Evolutionary conservation across 1,284 basidiomycete genomes (phyloP).

Genomic region (Xanthoconium separans): DNA sequence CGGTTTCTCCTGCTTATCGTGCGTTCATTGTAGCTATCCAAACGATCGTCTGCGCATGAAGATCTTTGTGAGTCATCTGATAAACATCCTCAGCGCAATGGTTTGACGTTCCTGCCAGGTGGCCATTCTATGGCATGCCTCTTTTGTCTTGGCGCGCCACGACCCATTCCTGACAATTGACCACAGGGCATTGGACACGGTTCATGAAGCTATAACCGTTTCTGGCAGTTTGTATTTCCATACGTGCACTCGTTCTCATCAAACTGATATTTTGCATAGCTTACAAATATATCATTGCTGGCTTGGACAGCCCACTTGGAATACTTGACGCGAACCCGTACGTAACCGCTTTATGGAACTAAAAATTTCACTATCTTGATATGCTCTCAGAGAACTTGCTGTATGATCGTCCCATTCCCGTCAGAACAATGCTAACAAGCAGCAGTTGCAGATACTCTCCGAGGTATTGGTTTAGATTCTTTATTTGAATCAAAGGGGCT

Average conservation of each 20-base stretch:
- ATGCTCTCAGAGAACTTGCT: constrained; percentile 9
- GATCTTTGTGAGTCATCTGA: constrained; percentile 5
- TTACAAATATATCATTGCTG: constrained; percentile 10
- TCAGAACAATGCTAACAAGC: neutral
- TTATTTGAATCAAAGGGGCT: neutral
- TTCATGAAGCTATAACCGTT: constrained; percentile 3
- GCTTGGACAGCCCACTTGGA: constrained; percentile 2
- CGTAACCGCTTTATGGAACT: neutral
- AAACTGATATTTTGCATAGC: neutral
- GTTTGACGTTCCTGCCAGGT: constrained; percentile 1
- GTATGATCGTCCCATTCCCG: constrained; percentile 2
- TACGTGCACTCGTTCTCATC: neutral
- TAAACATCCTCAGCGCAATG: neutral
- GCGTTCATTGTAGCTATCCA: constrained; percentile 5
- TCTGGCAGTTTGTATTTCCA: constrained; percentile 2
- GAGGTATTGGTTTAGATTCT: neutral
- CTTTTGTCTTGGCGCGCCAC: neutral
- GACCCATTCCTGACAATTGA: neutral
- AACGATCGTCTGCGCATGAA: constrained; percentile 1
- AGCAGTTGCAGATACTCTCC: neutral
- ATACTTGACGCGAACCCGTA: neutral
- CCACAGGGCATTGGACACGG: constrained; percentile 3
- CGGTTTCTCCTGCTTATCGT: neutral
- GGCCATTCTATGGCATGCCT: constrained; percentile 3
- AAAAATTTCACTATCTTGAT: neutral